These are phyloP conservation scores for Podospora pseudopauciseta DNA, from an alignment of 495 filamentous ascomycete genomes.

Conservation along the genomic window DNA sequence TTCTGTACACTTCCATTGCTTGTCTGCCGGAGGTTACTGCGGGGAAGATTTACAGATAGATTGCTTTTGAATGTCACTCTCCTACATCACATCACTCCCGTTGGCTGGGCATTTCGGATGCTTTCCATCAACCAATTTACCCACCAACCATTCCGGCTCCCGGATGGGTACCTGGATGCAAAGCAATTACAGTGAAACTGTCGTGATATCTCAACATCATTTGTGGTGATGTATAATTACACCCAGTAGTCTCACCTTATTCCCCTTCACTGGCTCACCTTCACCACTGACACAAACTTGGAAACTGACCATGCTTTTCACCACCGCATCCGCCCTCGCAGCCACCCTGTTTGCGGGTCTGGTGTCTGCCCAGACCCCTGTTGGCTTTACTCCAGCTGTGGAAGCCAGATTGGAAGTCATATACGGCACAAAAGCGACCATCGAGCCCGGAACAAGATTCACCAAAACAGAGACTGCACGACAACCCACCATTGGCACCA, in stretches of 20 bases:
- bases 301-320: not conserved
- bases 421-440: slow-evolving; percentile 39
- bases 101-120: not conserved
- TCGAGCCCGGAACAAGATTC: slow-evolving; percentile 37
- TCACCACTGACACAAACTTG: not conserved
- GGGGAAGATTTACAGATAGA: not conserved
- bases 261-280: not conserved
- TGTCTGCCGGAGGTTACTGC: not conserved
- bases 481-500: slow-evolving; percentile 43
- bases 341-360: slow-evolving; percentile 12
- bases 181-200: not conserved
- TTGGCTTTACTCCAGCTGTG: slow-evolving; percentile 40
- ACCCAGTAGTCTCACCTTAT: not conserved
- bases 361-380: slow-evolving; percentile 38
- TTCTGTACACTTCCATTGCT: not conserved
- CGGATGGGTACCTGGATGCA: not conserved
- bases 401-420: slow-evolving; percentile 42
- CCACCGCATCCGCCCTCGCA: not conserved
- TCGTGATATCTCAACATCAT: not conserved
- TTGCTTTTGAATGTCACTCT: not conserved
- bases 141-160: not conserved
- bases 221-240: not conserved
- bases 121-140: not conserved
- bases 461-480: slow-evolving; percentile 37
- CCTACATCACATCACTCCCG: not conserved